These are phyloP conservation scores for Scheffersomyces cryptocercus DNA, from an alignment of 1,139 yeast genomes.

Conservation along the genomic window DNA sequence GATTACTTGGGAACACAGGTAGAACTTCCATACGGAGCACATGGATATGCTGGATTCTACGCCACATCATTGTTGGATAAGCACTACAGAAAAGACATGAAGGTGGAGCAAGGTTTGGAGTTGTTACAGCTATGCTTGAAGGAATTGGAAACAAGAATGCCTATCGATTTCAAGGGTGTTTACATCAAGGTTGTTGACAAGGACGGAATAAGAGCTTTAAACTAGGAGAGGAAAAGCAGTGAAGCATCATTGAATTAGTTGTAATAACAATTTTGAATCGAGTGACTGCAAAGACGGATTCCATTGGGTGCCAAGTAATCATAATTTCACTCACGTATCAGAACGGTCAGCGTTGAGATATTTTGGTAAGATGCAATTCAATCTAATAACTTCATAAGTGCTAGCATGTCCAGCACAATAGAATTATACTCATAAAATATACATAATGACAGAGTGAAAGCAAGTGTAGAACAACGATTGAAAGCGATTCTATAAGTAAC, in stretches of 20 bases:
- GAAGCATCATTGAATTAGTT: background rate
- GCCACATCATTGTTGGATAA: slow-evolving; percentile 87
- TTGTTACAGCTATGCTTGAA: slow-evolving; percentile 71
- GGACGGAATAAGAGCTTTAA: slow-evolving; percentile 63
- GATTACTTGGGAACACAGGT: slow-evolving; percentile 94
- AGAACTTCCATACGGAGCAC: slow-evolving; percentile 92
- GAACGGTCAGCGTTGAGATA: no score
- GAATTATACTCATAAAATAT: no score
- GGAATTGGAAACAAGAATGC: slow-evolving; percentile 87
- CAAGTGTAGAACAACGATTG: no score
- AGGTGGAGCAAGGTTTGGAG: slow-evolving; percentile 74
- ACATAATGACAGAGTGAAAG: no score
- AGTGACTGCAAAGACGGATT: no score
- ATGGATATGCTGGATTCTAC: slow-evolving; percentile 95
- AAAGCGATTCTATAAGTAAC: no score
- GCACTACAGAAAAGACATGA: slow-evolving; percentile 80
- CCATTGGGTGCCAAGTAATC: no score
- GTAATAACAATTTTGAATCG: no score
- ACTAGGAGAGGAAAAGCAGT: slow-evolving; percentile 14
- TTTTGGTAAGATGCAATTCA: no score
- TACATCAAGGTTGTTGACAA: slow-evolving; percentile 75
- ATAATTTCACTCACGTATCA: no score
- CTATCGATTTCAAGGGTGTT: slow-evolving; percentile 93
- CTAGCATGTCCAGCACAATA: no score
- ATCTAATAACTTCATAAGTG: no score